phyloP scores from a whole-genome alignment of 2,329 filamentous ascomycete species.

The Huntiella savannae region DNA sequence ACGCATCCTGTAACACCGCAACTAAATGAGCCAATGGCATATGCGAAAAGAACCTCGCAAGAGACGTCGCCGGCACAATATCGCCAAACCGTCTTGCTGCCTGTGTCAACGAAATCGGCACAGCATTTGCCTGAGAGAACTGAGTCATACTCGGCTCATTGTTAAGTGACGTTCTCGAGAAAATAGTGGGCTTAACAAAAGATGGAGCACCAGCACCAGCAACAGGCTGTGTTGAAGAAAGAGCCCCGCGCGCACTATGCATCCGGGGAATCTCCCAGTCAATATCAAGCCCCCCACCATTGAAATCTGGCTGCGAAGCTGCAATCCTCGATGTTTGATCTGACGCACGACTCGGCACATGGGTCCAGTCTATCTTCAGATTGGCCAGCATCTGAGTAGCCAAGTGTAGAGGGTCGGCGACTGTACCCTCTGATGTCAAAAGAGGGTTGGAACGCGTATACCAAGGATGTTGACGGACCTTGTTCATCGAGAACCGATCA shows the following conservation, averaged over 20 bases:
- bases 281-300: slow-evolving; percentile 44
- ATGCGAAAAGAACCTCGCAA: slow-evolving; percentile 83
- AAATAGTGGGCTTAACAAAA: slow-evolving; percentile 10
- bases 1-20: slow-evolving; percentile 58
- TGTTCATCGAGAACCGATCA: slow-evolving; percentile 65
- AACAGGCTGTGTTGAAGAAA: slow-evolving; percentile 32
- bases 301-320: slow-evolving; percentile 49
- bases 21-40: slow-evolving; percentile 58
- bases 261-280: slow-evolving; percentile 69
- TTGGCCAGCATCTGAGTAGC: slow-evolving; percentile 92
- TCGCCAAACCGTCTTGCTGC: slow-evolving; percentile 75
- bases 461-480: slow-evolving; percentile 85
- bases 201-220: not conserved
- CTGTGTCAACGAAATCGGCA: slow-evolving; percentile 74
- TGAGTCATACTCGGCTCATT: slow-evolving; percentile 78
- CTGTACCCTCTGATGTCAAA: slow-evolving; percentile 52
- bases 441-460: slow-evolving; percentile 69
- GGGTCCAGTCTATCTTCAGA: slow-evolving; percentile 63
- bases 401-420: slow-evolving; percentile 61
- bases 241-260: slow-evolving; percentile 24
- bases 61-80: slow-evolving; percentile 69
- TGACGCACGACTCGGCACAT: slow-evolving; percentile 24
- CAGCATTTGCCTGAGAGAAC: slow-evolving; percentile 60
- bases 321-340: slow-evolving; percentile 14
- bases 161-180: slow-evolving; percentile 44